Percentiles rank a stretch among this genome's conserved stretches.
Conservation (phyloP, 495 filamentous ascomycete genomes). For the Rusavskia elegans region DNA sequence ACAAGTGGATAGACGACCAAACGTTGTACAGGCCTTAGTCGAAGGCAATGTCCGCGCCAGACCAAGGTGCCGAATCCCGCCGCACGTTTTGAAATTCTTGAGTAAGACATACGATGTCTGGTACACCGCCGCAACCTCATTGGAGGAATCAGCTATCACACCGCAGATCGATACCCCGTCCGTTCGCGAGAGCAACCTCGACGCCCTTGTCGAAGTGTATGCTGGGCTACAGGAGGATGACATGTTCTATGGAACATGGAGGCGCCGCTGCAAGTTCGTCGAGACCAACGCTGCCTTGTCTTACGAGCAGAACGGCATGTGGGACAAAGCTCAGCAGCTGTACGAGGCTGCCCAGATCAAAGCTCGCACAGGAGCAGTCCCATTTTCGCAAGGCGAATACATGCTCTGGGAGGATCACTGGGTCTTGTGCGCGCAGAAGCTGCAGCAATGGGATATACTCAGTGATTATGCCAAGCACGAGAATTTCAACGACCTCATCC, state of each 20-base stretch:
- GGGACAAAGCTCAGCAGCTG: slow-evolving; percentile 92
- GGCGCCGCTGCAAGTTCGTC: slow-evolving; percentile 82
- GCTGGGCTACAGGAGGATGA: slow-evolving; percentile 83
- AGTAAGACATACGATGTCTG: slow-evolving; percentile 85
- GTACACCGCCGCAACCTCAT: slow-evolving; percentile 73
- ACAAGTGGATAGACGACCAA: slow-evolving; percentile 85
- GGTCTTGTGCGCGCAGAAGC: slow-evolving; percentile 91
- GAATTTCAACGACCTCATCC: slow-evolving; percentile 90
- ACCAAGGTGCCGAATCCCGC: slow-evolving; percentile 80
- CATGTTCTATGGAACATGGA: slow-evolving; percentile 95
- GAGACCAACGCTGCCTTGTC: slow-evolving; percentile 94
- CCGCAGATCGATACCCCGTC: slow-evolving; percentile 69
- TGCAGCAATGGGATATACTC: slow-evolving; percentile 97
- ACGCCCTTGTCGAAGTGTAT: slow-evolving; percentile 85
- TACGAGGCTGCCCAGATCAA: slow-evolving; percentile 96
- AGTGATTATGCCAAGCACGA: slow-evolving; percentile 98
- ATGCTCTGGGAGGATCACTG: slow-evolving; percentile 99
- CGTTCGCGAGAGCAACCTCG: slow-evolving; percentile 83
- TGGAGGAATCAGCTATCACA: slow-evolving; percentile 71
- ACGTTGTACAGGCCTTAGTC: slow-evolving; percentile 81
- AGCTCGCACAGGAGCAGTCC: slow-evolving; percentile 77
- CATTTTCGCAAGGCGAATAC: slow-evolving; percentile 93
- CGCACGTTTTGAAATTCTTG: slow-evolving; percentile 87
- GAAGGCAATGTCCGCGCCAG: slow-evolving; percentile 66
- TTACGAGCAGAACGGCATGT: slow-evolving; percentile 97